Conservation (phyloP, 345 rosid genomes). For the Arabis alpina region DNA sequence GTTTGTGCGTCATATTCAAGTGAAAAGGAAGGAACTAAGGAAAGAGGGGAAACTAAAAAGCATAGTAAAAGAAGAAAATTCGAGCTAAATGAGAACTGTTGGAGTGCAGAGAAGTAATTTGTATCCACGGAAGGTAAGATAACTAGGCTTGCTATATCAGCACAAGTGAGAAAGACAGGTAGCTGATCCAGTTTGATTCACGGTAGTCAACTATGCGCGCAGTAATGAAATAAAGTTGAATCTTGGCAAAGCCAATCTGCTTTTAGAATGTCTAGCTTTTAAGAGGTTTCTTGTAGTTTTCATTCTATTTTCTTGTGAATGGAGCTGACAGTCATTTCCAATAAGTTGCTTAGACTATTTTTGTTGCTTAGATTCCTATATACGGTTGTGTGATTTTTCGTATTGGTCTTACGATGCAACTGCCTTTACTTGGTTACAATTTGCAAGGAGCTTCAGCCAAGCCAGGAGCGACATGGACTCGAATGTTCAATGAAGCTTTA, state of each 20-base stretch:
- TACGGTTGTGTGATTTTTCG: neutral
- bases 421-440: conserved; percentile 7
- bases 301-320: neutral
- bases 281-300: neutral
- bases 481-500: neutral
- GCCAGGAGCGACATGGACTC: neutral
- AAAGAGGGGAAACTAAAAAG: conserved; percentile 40
- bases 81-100: conserved; percentile 32
- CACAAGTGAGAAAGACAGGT: conserved; percentile 3
- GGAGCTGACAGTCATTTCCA: neutral
- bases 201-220: neutral
- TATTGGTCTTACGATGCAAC: neutral
- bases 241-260: conserved; percentile 12
- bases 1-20: conserved; percentile 71
- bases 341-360: neutral
- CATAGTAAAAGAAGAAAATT: conserved; percentile 47
- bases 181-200: neutral
- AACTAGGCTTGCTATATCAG: neutral
- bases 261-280: conserved; percentile 19
- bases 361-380: neutral
- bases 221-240: conserved; percentile 1
- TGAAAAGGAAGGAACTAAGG: conserved; percentile 58
- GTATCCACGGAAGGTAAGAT: conserved; percentile 27
- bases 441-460: conserved; percentile 4
- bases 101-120: conserved; percentile 1